These are phyloP conservation scores for Russula vinacea DNA, from an alignment of 768 basidiomycete species.

Conservation along the genomic window DNA sequence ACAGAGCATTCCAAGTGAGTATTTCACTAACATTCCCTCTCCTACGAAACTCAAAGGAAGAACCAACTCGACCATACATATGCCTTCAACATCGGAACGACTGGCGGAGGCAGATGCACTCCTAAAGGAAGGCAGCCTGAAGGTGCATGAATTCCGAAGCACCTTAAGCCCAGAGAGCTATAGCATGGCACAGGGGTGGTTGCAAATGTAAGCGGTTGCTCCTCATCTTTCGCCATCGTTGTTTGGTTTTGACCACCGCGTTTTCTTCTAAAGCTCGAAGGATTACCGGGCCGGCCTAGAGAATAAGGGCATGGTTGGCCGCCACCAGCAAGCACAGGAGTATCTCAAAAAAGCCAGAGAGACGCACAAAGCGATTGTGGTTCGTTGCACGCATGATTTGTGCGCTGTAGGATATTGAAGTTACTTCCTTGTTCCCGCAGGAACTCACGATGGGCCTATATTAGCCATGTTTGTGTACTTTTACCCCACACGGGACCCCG, in stretches of 20 bases:
- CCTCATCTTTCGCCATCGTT: too few relatives aligned
- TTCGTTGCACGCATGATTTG: neutral
- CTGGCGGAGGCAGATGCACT: neutral
- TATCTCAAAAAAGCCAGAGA: slow-evolving; percentile 18
- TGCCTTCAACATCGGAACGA: neutral
- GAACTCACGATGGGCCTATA: slow-evolving; percentile 4
- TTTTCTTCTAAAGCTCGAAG: neutral
- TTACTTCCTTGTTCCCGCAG: neutral
- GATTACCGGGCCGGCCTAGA: slow-evolving; percentile 10
- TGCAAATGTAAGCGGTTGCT: neutral
- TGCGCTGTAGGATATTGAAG: neutral
- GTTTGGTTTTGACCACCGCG: neutral
- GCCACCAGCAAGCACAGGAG: neutral
- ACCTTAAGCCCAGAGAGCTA: neutral
- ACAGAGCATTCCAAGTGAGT: neutral
- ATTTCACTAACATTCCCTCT: neutral
- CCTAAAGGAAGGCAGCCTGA: neutral
- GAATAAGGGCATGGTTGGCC: neutral
- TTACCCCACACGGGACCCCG: neutral
- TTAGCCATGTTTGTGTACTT: neutral
- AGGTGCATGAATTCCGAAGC: neutral
- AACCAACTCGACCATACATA: neutral
- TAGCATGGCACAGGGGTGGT: slow-evolving; percentile 4
- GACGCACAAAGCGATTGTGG: slow-evolving; percentile 5
- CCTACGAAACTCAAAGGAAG: neutral